Evolutionary conservation across 2,329 filamentous ascomycete species (phyloP), one percentile per base, ranked within the genome.

Genomic region (Hymenotorrendiella dingleyae): DNA sequence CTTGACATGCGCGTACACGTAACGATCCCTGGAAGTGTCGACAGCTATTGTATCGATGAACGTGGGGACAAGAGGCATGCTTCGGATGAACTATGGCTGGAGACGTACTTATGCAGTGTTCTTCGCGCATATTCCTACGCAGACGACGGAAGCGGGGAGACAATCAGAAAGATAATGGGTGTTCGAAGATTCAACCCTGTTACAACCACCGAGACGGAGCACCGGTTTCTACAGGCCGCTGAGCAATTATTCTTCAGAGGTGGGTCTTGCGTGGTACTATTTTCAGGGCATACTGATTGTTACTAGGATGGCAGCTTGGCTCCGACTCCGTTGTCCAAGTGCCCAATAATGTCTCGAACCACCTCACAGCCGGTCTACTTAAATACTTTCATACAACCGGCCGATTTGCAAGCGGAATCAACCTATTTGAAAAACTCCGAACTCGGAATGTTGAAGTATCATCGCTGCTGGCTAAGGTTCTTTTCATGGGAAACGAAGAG

Each of bases 1-100:
- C 76, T 97, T 40, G 93, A 98, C 61, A 98, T 98, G 93, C 88
- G 93, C 48, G 91, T 98, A 10, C 90, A 97, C 61, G 91, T 98
- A 46, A 91, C 90, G 52, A 97, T 98, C 52, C 93, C 93, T 14
- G 93, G 93, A 47, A 93, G 86, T 8, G 88, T 98, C 40, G 91
- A 98, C 64, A 94, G 88, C 66, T 97, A 96, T 64, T 97, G 91
- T 64, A 86, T 98, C 45, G 91, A 98, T 64, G 93, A 98, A 68
- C 82, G 90, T 58, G 93, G 93, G 53, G 91, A 96, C 64, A 95
- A 94, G 70, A 80, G 89, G 53, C 86, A 93, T 54, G 87, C 91
- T 11, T 91, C 90, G 0, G 93, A 98, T 52, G 86, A 91, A 23
- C 74, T 98, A 28, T 98, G 93, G 93, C 74, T 98, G 12, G 93